Base-by-base conservation (phyloP, 2,329 filamentous ascomycete genomes). In the Botrytis tulipae region DNA sequence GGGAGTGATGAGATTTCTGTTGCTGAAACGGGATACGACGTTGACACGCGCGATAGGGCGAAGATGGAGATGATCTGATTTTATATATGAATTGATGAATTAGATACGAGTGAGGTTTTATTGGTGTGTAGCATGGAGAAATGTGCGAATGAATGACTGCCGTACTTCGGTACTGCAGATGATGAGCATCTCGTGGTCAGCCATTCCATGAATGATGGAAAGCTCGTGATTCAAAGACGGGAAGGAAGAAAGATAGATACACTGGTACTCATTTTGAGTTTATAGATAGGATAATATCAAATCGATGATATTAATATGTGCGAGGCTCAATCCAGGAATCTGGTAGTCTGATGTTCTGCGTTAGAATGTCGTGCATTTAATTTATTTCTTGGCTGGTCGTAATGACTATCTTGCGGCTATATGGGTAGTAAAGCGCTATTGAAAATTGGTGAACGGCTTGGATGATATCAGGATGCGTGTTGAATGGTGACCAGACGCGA, bases 241-340 rank as follows among this genome's bases (percentile, higher is more conserved):
- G 46, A 54, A 67, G 46, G 46, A 25, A 5, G 25, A 16, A 67
- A 54, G 35, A 40, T 40, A 54, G 35, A 40, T 54, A 54, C 25
- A 22, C 32, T 40, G 46, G 51, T 37, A 29, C 25, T 22, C 18
- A 40, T 14, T 57, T 8, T 16, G 14, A 40, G 9, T 40, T 3
- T 22, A 16, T 51, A 67, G 35, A 68, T 68, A 57, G 65, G 65
- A 68, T 68, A 57, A 68, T 68, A 29, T 54, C 22, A 29, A n/a
- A 42, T 57, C 65, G 25, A 42, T 29, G 35, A 57, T 68, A 32
- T 68, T 42, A 22, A 68, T 42, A 57, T 68, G 48, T 68, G 48
- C 10, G 35, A 29, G 29, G 66, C 66, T 68, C 66, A 68, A 68
- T 68, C 66, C 66, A n/a, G 66, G 66, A 68, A 57, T 68, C 66